Evolutionary conservation across 805 yeast species (phyloP), one percentile per base, ranked within the genome.

Genomic region (Lachancea lanzarotensis): DNA sequence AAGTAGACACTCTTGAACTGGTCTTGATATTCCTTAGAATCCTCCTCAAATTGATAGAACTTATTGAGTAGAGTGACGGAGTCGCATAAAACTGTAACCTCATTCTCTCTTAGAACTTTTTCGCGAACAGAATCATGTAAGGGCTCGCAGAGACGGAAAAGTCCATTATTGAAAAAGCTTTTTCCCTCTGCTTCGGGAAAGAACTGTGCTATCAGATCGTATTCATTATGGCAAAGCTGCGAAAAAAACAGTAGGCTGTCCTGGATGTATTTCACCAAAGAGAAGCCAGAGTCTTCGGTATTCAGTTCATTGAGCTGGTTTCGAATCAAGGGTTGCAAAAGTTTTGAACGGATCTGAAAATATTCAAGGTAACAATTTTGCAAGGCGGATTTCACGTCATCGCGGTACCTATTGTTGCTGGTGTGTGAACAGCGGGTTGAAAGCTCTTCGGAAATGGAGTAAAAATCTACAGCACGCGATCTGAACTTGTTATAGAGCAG

Each of bases 51-150:
- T 48, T 82, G 86, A 53, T 76, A 78, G 53, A 79, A 84, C 50
- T 78, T 79, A 45, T 80, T 84, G 25, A 89, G 66, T 29, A 87
- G 63, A 0, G 84, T 74, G 2, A 89, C 78, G 35, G 88, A 67
- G 55, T 88, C 95, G 64, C 96, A 86, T 19, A 93, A 66, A 10
- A 71, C 71, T 19, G 73, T 70, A 22, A 91, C 81, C 51, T 79
- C 81, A 12, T 74, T 69, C 59, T 90, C 97, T 46, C 82, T 75
- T 35, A 89, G 69, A 1, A 88, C 76, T 39, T 74, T 71, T 46
- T 79, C 75, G 50, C 96, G 72, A 30, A 87, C 60, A 2, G 72
- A 63, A 51, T 85, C 91, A 55, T 89, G 84, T 20, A 90, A 65
- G 0, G 96, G 93, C 31, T 88, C 96, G 27, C 86, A 70, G 3